Evolutionary conservation across 331 rosid species (phyloP).

Genomic region (Phaseolus coccineus): DNA sequence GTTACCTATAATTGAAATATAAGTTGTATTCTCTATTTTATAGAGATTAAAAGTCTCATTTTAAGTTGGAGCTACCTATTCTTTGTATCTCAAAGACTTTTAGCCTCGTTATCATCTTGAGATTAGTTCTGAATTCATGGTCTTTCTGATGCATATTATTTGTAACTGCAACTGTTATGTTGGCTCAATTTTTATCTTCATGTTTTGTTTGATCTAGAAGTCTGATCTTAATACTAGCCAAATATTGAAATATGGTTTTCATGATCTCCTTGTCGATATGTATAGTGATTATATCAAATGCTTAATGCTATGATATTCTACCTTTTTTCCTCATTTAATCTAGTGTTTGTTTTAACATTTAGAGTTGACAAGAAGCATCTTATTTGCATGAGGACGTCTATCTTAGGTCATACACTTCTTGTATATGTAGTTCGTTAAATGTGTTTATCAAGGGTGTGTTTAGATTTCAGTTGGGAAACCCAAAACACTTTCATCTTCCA

Average conservation of each 20-base stretch:
- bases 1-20: conserved; percentile 22
- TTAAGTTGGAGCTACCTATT: conserved; percentile 8
- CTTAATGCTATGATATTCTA: conserved; percentile 8
- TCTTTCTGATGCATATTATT: conserved; percentile 32
- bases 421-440: conserved; percentile 13
- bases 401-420: not conserved
- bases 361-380: conserved; percentile 14
- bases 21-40: conserved; percentile 24
- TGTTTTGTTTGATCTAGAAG: conserved; percentile 10
- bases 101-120: not conserved
- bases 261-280: conserved; percentile 19
- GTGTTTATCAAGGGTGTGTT: not conserved
- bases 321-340: conserved; percentile 17
- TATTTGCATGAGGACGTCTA: not conserved
- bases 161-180: conserved; percentile 20
- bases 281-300: not conserved
- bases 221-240: conserved; percentile 36
- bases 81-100: conserved; percentile 13
- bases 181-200: conserved; percentile 19
- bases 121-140: conserved; percentile 25
- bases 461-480: too few species aligned
- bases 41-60: conserved; percentile 31
- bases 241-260: conserved; percentile 30
- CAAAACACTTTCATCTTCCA: too few species aligned
- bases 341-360: conserved; percentile 19